Percentiles rank a stretch among this genome's conserved stretches.
These are phyloP conservation scores for Sphaceloma murrayae DNA, from an alignment of 2,329 filamentous ascomycete species.

Conservation along the genomic window DNA sequence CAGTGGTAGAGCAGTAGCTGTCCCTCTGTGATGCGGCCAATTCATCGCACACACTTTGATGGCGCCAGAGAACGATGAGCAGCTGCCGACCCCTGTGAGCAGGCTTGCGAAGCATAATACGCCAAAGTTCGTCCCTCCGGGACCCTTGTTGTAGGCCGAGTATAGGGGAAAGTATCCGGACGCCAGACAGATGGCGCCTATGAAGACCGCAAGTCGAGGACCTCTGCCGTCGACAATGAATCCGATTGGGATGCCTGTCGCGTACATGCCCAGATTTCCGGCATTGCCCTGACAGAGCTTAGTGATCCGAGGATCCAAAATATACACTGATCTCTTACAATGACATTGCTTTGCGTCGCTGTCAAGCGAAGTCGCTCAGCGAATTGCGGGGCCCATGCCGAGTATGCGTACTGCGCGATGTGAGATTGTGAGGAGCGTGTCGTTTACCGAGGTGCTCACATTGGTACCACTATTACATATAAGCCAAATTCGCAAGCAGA, in stretches of 20 bases:
- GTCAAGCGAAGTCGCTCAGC: conserved; percentile 76
- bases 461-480: conserved; percentile 58
- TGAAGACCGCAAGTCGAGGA: conserved; percentile 65
- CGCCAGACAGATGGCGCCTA: conserved; percentile 63
- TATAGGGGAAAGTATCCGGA: conserved; percentile 81
- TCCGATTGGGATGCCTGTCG: conserved; percentile 77
- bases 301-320: no score
- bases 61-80: conserved; percentile 77
- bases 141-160: conserved; percentile 61
- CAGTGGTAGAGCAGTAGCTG: conserved; percentile 85
- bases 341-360: conserved; percentile 86
- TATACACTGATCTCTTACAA: no score
- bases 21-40: conserved; percentile 83
- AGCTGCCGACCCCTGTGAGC: conserved; percentile 78
- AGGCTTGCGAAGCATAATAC: conserved; percentile 74
- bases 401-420: conserved; percentile 97
- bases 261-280: conserved; percentile 91
- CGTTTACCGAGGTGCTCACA: conserved; percentile 43
- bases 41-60: conserved; percentile 81
- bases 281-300: conserved; percentile 44
- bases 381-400: conserved; percentile 94
- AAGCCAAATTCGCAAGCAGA: no score
- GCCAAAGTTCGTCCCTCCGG: conserved; percentile 46
- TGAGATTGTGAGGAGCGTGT: conserved; percentile 18
- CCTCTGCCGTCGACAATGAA: conserved; percentile 77